Conservation (phyloP, 176 grass and related monocot genomes). For the Avena atlantica region DNA sequence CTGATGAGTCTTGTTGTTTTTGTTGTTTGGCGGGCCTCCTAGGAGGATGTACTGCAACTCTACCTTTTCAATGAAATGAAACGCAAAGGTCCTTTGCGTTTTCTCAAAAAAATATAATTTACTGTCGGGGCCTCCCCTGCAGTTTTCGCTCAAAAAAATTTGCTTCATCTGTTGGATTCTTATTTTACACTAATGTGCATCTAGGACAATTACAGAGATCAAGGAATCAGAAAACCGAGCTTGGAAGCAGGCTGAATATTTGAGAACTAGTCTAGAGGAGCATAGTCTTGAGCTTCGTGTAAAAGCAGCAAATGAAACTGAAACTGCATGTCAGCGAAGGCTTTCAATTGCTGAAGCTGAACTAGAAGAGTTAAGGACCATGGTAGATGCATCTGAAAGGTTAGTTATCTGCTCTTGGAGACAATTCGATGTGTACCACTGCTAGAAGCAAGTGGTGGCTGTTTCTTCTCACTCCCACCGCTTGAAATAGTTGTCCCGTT, state of each 20-base stretch:
- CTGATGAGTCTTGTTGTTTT: too few relatives aligned
- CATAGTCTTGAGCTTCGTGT: slow-evolving; percentile 90
- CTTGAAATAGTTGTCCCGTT: neutral
- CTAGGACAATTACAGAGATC: slow-evolving; percentile 76
- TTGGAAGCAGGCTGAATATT: slow-evolving; percentile 64
- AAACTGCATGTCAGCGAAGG: slow-evolving; percentile 91
- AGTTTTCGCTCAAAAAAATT: neutral
- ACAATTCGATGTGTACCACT: slow-evolving; percentile 33
- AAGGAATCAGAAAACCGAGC: slow-evolving; percentile 91
- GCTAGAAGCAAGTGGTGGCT: slow-evolving; percentile 31
- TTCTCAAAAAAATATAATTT: too few relatives aligned
- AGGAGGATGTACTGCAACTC: too few relatives aligned
- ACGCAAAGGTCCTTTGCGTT: too few relatives aligned
- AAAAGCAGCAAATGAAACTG: slow-evolving; percentile 97
- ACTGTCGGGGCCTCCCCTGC: too few relatives aligned
- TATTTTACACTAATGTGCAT: slow-evolving; percentile 40
- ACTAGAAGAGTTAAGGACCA: slow-evolving; percentile 65
- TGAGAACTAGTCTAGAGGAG: slow-evolving; percentile 76
- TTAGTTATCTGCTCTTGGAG: slow-evolving; percentile 46
- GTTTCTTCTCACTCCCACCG: neutral
- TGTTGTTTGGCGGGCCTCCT: too few relatives aligned
- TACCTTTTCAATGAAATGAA: too few relatives aligned
- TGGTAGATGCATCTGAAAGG: slow-evolving; percentile 91
- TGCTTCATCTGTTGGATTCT: slow-evolving; percentile 32
- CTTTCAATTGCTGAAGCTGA: slow-evolving; percentile 83